A percentile compares a stretch with the other conserved stretches of the same genome.
phyloP scores from a whole-genome alignment of 345 rosid genomes.

The Sisymbrium irio region DNA sequence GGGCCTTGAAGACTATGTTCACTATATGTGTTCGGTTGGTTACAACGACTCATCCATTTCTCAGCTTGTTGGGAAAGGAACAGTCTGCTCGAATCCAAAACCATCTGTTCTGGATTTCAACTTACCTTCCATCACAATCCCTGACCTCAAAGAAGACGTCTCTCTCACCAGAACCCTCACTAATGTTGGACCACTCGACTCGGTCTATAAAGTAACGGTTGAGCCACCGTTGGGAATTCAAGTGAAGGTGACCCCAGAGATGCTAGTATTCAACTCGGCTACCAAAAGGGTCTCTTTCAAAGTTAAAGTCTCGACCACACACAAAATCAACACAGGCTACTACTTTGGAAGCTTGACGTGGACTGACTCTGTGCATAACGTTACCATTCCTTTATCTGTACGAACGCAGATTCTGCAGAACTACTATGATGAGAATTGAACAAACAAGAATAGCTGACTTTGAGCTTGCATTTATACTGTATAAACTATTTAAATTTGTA shows the following conservation, averaged over 20 bases:
- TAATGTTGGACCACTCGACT: conserved; percentile 43
- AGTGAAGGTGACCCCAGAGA: conserved; percentile 27
- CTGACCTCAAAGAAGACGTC: conserved; percentile 13
- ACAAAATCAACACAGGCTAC: conserved; percentile 42
- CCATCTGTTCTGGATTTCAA: conserved; percentile 41
- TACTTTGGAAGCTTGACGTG: conserved; percentile 49
- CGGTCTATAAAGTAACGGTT: conserved; percentile 28
- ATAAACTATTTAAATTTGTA: background rate
- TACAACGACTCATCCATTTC: conserved; percentile 53
- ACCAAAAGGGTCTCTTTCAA: conserved; percentile 28
- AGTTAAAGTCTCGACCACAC: conserved; percentile 29
- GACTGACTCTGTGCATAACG: conserved; percentile 33
- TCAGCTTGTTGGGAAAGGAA: conserved; percentile 35
- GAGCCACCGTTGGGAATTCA: conserved; percentile 33
- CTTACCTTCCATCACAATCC: conserved; percentile 49
- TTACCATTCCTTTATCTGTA: conserved; percentile 43
- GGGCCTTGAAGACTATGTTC: conserved; percentile 43
- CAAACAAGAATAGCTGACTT: background rate
- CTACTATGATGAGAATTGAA: conserved; percentile 28
- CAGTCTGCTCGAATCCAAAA: conserved; percentile 21
- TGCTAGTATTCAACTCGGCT: conserved; percentile 24
- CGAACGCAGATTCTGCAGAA: conserved; percentile 31
- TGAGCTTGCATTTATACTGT: background rate
- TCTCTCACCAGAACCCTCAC: conserved; percentile 41
- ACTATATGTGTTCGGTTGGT: conserved; percentile 44